Conservation (phyloP, 805 yeast genomes). For the Candida michaelii region DNA sequence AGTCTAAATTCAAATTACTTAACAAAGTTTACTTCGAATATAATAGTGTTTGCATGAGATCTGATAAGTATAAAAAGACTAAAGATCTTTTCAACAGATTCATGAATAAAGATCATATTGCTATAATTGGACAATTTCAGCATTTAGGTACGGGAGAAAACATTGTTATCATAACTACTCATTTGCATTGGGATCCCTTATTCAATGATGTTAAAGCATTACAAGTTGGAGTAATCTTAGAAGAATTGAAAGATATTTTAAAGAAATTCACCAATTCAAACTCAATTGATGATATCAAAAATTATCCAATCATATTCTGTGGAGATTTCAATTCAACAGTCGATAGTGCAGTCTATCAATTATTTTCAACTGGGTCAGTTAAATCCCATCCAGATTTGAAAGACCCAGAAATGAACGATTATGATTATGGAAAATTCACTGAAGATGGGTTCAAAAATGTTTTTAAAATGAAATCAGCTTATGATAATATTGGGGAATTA, state of each 20-base stretch:
- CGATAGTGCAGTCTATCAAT: constrained; percentile 89
- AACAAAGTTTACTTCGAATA: constrained; percentile 80
- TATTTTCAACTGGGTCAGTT: constrained; percentile 80
- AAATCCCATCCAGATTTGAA: constrained; percentile 75
- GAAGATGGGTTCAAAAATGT: constrained; percentile 83
- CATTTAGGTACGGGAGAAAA: constrained; percentile 70
- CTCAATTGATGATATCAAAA: constrained; percentile 51
- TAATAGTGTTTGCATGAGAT: constrained; percentile 74
- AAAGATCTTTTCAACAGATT: constrained; percentile 95
- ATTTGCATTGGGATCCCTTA: constrained; percentile 98
- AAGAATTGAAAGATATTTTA: constrained; percentile 72
- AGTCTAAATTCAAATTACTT: constrained; percentile 63
- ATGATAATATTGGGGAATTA: constrained; percentile 79
- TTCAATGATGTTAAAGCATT: constrained; percentile 94
- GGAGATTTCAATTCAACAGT: constrained; percentile 93
- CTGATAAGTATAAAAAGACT: constrained; percentile 85
- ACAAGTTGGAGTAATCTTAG: constrained; percentile 89
- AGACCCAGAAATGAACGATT: constrained; percentile 80
- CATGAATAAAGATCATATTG: constrained; percentile 93
- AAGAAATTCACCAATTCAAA: constrained; percentile 48
- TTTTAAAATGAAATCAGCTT: constrained; percentile 81
- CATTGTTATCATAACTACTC: constrained; percentile 81
- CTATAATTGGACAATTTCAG: constrained; percentile 72
- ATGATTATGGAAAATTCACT: constrained; percentile 89
- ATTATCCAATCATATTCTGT: constrained; percentile 78